Evolutionary conservation across 495 filamentous ascomycete species (phyloP), one percentile per base, ranked within the genome.

Genomic region (Penicillium nucicola): DNA sequence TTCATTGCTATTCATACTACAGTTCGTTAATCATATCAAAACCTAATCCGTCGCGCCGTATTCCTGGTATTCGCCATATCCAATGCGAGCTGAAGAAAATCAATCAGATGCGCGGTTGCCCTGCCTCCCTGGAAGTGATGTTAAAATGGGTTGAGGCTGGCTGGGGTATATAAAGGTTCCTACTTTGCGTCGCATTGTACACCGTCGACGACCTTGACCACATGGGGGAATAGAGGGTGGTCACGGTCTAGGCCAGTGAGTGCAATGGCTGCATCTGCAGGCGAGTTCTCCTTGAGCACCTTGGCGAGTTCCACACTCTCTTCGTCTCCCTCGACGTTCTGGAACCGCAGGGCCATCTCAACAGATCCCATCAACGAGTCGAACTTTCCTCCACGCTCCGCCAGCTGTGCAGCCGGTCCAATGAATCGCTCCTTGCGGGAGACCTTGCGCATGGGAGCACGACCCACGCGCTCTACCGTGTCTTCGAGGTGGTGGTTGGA

Each of bases 401-500:
- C 89, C 20, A 96, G 78, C 60, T 91, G 83, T 13, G 88, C 80
- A 12, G 91, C 91, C 18, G 93, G 93, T 53, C 89, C 91, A 67
- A 98, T 87, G 76, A 98, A 95, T 31, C 93, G 89, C 70, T 98
- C 93, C 69, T 90, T 89, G 64, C 90, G 87, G 48, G 84, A 84
- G 12, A 97, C 78, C 79, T 98, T 98, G 67, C 93, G 84, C 48
- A 97, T 72, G 9, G 93, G 93, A 34, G 92, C 93, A 64, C 93
- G 92, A 42, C 92, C 93, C 53, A 98, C 93, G 62, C 93, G 93
- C 76, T 91, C 90, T 31, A 97, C 89, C 33, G 84, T 83, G 71
- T 98, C 93, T 65, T 95, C 86, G 34, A 98, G 79, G 64, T 90
- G 84, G n/a, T 86, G 95, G 74, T 98, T 98, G 63, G 86, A 87